Percentiles rank a stretch among this genome's conserved stretches.
These are phyloP conservation scores for Bathelium albidoporum DNA, from an alignment of 495 filamentous ascomycete species.

Conservation along the genomic window DNA sequence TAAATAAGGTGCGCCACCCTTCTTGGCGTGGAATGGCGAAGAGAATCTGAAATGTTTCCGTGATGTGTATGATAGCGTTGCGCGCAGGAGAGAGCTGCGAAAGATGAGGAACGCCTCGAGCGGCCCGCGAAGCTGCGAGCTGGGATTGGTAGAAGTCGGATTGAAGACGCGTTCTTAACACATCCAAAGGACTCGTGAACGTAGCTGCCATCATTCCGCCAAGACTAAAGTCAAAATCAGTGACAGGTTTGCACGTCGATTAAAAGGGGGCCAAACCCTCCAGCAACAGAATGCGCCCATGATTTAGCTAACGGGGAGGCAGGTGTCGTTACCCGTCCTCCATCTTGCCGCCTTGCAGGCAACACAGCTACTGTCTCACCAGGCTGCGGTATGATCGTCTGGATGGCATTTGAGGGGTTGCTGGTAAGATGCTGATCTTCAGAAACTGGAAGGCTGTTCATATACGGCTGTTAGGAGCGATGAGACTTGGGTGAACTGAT, in stretches of 20 bases:
- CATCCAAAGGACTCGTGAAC: slow-evolving; percentile 81
- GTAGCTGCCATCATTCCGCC: slow-evolving; percentile 82
- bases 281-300: slow-evolving; percentile 82
- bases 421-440: not conserved
- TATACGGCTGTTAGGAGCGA: not conserved
- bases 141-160: slow-evolving; percentile 81
- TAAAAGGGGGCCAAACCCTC: slow-evolving; percentile 46
- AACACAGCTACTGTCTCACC: slow-evolving; percentile 51
- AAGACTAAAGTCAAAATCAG: slow-evolving; percentile 40
- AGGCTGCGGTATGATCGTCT: slow-evolving; percentile 38
- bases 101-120: slow-evolving; percentile 38
- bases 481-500: not conserved
- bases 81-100: slow-evolving; percentile 37
- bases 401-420: slow-evolving; percentile 3
- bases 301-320: slow-evolving; percentile 53
- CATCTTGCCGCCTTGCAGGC: slow-evolving; percentile 34
- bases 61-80: slow-evolving; percentile 48
- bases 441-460: not conserved
- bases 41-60: slow-evolving; percentile 74
- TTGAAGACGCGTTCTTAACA: slow-evolving; percentile 81
- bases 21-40: slow-evolving; percentile 64
- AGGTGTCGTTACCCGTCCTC: slow-evolving; percentile 27
- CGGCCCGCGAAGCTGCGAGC: slow-evolving; percentile 37
- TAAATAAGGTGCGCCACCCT: slow-evolving; percentile 77
- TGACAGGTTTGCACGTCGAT: slow-evolving; percentile 6